Evolutionary conservation across 73 alveolate species (phyloP).

Genomic region (Paramecium sexaurelia): DNA sequence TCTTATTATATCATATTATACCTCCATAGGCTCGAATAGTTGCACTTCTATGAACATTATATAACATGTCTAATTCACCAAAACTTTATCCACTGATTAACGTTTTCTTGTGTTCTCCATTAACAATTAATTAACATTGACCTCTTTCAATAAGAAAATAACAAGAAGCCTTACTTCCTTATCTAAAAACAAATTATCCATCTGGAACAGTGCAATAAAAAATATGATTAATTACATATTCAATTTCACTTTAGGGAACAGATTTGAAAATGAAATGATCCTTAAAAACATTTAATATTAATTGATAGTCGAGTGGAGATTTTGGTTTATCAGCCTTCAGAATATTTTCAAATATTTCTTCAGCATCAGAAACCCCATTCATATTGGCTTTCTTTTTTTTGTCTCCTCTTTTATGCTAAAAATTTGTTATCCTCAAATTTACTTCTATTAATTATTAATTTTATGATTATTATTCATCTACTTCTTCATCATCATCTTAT

Average conservation of each 20-base stretch:
- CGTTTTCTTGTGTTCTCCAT: constrained; percentile 43
- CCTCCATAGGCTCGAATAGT: constrained; percentile 69
- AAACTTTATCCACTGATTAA: constrained; percentile 78
- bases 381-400: constrained; percentile 14
- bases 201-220: constrained; percentile 61
- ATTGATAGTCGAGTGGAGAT: constrained; percentile 41
- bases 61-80: constrained; percentile 87
- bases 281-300: constrained; percentile 10
- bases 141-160: constrained; percentile 67
- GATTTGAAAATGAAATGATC: constrained; percentile 50
- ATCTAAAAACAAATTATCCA: constrained; percentile 61
- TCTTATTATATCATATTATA: not conserved
- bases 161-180: constrained; percentile 60
- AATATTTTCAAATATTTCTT: constrained; percentile 37
- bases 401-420: constrained; percentile 12
- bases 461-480: not conserved
- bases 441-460: not conserved
- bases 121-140: constrained; percentile 31
- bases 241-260: constrained; percentile 4
- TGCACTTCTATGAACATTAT: constrained; percentile 85
- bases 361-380: constrained; percentile 28
- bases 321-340: not conserved
- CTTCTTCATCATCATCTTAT: not conserved
- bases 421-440: not conserved
- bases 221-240: constrained; percentile 55